These are phyloP conservation scores for Magnolia officinalis DNA, from an alignment of 164 flowering plant species.

Conservation along the genomic window DNA sequence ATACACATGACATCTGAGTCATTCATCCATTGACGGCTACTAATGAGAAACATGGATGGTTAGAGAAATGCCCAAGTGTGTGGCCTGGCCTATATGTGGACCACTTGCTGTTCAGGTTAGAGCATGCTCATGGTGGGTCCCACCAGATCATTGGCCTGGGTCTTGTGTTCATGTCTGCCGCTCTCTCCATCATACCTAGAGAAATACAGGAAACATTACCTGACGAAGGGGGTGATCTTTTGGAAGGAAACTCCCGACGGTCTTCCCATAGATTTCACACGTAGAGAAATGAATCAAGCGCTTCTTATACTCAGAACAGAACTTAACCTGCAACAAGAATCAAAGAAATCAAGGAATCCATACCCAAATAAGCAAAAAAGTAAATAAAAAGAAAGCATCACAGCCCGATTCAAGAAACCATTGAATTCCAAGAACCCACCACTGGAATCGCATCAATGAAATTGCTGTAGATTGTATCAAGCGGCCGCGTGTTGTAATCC, in stretches of 20 bases:
- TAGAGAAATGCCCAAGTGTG: no score
- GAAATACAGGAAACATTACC: slow-evolving; percentile 30
- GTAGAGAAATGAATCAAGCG: slow-evolving; percentile 97
- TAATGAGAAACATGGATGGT: no score
- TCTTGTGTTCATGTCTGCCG: no score
- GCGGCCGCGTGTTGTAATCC: slow-evolving; percentile 78
- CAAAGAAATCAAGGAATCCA: background rate
- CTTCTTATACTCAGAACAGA: slow-evolving; percentile 89
- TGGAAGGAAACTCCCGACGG: slow-evolving; percentile 87
- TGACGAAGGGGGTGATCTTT: slow-evolving; percentile 77
- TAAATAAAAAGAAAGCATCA: background rate
- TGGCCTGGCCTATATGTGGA: no score
- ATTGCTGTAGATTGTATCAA: slow-evolving; percentile 75
- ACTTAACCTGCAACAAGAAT: slow-evolving; percentile 56
- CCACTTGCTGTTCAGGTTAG: no score
- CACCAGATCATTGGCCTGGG: no score
- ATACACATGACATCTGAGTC: no score
- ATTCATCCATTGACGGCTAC: no score
- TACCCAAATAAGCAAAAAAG: background rate
- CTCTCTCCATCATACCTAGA: background rate
- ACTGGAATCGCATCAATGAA: slow-evolving; percentile 78
- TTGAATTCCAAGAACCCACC: slow-evolving; percentile 28
- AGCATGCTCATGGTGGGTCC: no score
- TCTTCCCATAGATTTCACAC: slow-evolving; percentile 94
- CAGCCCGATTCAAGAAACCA: no score